These are phyloP conservation scores for Boletus rubroflammeus DNA, from an alignment of 768 basidiomycete genomes.

Conservation along the genomic window DNA sequence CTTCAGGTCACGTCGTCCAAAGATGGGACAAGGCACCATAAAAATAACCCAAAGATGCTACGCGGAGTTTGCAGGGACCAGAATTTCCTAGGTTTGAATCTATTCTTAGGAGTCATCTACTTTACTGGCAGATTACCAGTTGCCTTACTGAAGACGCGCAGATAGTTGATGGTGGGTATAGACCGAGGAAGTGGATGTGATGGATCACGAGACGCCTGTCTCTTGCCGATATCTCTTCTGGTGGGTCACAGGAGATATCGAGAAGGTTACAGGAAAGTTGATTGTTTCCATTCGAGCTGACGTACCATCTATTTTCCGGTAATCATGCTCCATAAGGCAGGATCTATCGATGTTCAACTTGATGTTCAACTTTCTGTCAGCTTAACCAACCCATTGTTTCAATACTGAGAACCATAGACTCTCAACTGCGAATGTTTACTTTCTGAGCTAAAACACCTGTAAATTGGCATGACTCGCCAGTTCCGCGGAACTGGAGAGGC, in stretches of 20 bases:
- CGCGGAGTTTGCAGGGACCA: slow-evolving; percentile 20
- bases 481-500: not conserved
- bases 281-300: slow-evolving; percentile 8
- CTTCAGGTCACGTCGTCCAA: slow-evolving; percentile 8
- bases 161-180: slow-evolving; percentile 12
- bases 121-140: slow-evolving; percentile 5
- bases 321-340: slow-evolving; percentile 6
- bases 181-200: slow-evolving; percentile 26
- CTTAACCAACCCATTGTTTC: not conserved
- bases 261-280: slow-evolving; percentile 2
- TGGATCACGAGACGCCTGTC: slow-evolving; percentile 4
- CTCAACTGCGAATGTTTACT: not conserved
- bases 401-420: not conserved
- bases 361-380: not conserved
- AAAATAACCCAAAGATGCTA: slow-evolving; percentile 7
- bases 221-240: slow-evolving; percentile 6
- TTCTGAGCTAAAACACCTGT: not conserved
- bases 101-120: not conserved
- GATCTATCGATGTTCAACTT: not conserved
- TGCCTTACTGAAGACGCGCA: slow-evolving; percentile 14
- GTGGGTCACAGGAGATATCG: slow-evolving; percentile 9
- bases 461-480: not conserved
- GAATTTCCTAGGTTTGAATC: slow-evolving; percentile 8
- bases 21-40: slow-evolving; percentile 6
- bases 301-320: not conserved